Base-by-base conservation (phyloP, 352 stramenopile genomes). In the Phytophthora kernoviae region DNA sequence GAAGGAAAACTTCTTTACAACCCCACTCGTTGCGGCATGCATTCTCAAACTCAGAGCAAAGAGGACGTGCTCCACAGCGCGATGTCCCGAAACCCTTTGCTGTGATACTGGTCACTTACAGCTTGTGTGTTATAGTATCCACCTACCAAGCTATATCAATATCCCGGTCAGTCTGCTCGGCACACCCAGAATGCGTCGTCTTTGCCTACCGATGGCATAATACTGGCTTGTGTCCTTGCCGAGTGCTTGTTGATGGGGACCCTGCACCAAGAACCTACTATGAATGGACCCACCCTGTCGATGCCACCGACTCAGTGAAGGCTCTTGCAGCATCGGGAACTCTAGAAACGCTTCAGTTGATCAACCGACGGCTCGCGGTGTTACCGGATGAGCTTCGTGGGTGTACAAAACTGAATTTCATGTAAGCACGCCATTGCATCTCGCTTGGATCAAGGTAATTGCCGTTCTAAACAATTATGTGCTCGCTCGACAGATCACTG, bases 311-410 rank as follows among this genome's bases (percentile, higher is more conserved):
- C 8, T 42, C 44, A 18, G 62, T 82, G 2, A 54, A 60, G 20
- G 44, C 24, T 2, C 37, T 79, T 18, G 53, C 62, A 17, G 22
- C 43, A 11, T 54, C 67, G 2, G 73, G 73, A 5, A 65, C 59
- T 11, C 41, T 81, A 18, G 59, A 62, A 10, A 73, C 60, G 8
- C 47, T 77, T 15, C 69, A 79, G 21, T 26, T 81, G 6, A 72
- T 77, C 15, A 81, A 81, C 36, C 59, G 62, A 20, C 41, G 65
- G 8, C 33, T 81, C 0, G 32, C 22, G 0, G 27, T 44, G 2
- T 54, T 64, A 27, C 73, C 73, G 0, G 58, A 79, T 0, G 55
- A 74, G 5, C 54, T 88, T 17, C 49, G 41, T 9, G n/a, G 9
- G 7, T 84, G 75, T 21, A 20, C 6, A 4, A 48, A 73, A 0